These are phyloP conservation scores for Anaeromyces robustus DNA, from an alignment of 192 early-diverging fungal genomes.

Conservation along the genomic window DNA sequence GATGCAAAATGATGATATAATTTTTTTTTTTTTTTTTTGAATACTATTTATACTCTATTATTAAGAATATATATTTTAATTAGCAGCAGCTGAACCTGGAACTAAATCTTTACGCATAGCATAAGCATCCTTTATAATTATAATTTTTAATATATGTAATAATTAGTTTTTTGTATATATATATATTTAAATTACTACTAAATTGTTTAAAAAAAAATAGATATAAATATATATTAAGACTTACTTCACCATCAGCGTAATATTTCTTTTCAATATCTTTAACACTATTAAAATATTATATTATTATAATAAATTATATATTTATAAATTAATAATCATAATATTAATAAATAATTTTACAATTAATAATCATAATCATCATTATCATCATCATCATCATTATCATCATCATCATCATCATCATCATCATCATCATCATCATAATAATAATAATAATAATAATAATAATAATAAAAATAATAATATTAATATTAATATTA, in stretches of 20 bases:
- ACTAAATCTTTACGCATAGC: slow-evolving; percentile 4
- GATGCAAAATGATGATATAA: no score
- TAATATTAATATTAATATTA: no score
- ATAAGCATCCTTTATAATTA: slow-evolving; percentile 1
- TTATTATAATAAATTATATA: no score
- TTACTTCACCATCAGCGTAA: slow-evolving; percentile 89
- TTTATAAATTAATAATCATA: no score
- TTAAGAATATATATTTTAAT: neutral
- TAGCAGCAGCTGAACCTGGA: neutral
- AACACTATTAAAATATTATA: slow-evolving; percentile 25
- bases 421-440: no score
- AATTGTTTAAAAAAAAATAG: neutral
- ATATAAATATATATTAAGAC: neutral
- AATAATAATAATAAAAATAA: neutral
- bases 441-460: no score
- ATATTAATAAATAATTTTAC: no score
- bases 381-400: no score
- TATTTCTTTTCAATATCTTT: slow-evolving; percentile 87
- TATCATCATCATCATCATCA: no score
- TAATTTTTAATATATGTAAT: neutral
- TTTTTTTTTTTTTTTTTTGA: no score
- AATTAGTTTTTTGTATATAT: neutral
- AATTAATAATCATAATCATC: no score
- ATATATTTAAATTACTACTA: neutral
- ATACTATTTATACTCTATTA: neutral